A percentile compares a stretch with the other conserved stretches of the same genome.
phyloP scores from a whole-genome alignment of 441 rosid genomes.

The Pelargonium myrrhifolium region DNA sequence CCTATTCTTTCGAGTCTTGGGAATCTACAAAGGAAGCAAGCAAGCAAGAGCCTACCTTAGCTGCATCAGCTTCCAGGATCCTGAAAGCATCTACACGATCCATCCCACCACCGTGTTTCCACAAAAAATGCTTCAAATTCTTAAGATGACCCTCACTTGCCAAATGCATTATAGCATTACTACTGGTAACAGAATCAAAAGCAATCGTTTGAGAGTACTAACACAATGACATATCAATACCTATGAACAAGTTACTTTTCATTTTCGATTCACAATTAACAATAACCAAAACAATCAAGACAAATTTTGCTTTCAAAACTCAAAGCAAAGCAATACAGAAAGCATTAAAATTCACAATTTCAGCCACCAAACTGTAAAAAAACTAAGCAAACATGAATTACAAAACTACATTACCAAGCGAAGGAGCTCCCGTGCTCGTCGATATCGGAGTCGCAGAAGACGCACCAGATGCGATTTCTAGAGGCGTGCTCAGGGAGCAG shows the following conservation, averaged over 20 bases:
- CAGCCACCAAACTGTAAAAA: not conserved
- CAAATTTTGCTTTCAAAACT: not conserved
- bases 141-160: slow-evolving; percentile 47
- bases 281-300: not conserved
- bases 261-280: too few relatives aligned
- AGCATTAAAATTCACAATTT: too few relatives aligned
- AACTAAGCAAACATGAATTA: not conserved
- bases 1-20: not conserved
- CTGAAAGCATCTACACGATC: slow-evolving; percentile 48
- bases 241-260: not conserved
- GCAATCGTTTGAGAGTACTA: not conserved
- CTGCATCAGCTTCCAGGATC: slow-evolving; percentile 43
- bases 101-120: slow-evolving; percentile 65
- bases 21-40: not conserved
- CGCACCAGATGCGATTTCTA: slow-evolving; percentile 69
- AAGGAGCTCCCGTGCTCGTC: slow-evolving; percentile 57
- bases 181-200: slow-evolving; percentile 19
- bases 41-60: slow-evolving; percentile 40
- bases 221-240: not conserved
- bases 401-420: slow-evolving; percentile 46
- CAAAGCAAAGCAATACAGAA: too few relatives aligned
- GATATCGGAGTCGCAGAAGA: slow-evolving; percentile 66
- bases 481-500: slow-evolving; percentile 51
- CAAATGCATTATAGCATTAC: slow-evolving; percentile 46
- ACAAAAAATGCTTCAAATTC: slow-evolving; percentile 69